Conservation (phyloP, 768 basidiomycete species). For the Favolaschia claudopus region DNA sequence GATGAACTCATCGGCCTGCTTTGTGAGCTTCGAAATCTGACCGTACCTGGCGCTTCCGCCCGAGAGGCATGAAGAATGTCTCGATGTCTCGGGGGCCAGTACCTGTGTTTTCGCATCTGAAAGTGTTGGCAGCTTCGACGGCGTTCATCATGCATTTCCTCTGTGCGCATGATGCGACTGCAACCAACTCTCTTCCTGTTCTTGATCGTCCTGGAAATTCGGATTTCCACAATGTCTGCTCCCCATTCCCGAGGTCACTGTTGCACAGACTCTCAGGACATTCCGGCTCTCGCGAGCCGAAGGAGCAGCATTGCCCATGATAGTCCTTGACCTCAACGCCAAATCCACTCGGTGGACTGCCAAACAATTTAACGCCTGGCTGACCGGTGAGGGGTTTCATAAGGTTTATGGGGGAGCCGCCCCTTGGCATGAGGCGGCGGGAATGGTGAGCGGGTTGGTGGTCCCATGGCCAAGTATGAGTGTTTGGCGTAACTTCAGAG, state of each 20-base stretch:
- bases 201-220: conserved; percentile 1
- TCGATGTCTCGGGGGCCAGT: no score
- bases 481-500: background rate
- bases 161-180: no score
- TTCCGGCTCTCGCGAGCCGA: background rate
- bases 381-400: no score
- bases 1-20: background rate
- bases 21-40: background rate
- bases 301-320: background rate
- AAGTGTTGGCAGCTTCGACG: background rate
- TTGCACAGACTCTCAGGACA: background rate
- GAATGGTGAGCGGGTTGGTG: no score
- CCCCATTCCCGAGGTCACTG: background rate
- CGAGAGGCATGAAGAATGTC: background rate
- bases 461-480: no score
- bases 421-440: no score
- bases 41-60: background rate
- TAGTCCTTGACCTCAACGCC: no score
- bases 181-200: background rate
- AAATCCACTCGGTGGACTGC: no score
- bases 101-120: background rate
- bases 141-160: background rate
- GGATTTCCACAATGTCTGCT: background rate
- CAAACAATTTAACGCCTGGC: no score
- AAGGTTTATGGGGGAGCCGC: no score